Evolutionary conservation across 2,329 filamentous ascomycete species (phyloP), one percentile per base, ranked within the genome.

Genomic region (Colletotrichum eremochloae): DNA sequence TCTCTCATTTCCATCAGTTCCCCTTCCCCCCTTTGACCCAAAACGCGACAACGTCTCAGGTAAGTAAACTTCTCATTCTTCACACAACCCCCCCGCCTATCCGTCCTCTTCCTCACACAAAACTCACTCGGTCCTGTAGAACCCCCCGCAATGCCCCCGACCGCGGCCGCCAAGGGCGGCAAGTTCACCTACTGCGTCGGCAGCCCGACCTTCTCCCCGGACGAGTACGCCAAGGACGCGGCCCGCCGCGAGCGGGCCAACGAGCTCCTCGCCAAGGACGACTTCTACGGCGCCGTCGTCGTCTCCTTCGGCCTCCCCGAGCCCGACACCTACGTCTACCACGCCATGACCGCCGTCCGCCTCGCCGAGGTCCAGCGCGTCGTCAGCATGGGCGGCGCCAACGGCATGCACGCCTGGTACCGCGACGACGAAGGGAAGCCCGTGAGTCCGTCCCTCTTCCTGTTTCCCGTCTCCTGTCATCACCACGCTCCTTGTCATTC

Each of bases 361-460:
- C 81, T 89, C 42, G 80, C 80, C 42, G 81, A 88, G 75, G 86
- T 84, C 2, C 86, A 89, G 77, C 81, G 81, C n/a, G 78, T 83
- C 42, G 80, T 88, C 52, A 77, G 76, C 3, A 77, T 86, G 18
- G 86, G 86, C 53, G 78, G 77, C 60, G 81, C 76, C 62, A 87
- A 87, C 67, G 83, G 83, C 18, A 76, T 88, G 67, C 86, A 88
- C 68, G 77, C 78, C 20, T 88, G 87, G 86, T 88, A 89, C 76
- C 81, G 80, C 50, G 76, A 77, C 57, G 79, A 80, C 6, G 81
- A 84, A 68, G 76, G 78, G 61, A 77, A 79, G 63, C 69, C 78
- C 44, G 81, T 83, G 77, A 75, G 81, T 73, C 63, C 61, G 11
- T 18, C 40, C 52, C 12, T 57, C 2, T 12, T 36, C 58, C 46